These are phyloP conservation scores for Nitzschia sp. DNA, from an alignment of 108 stramenopile genomes.

Conservation along the genomic window DNA sequence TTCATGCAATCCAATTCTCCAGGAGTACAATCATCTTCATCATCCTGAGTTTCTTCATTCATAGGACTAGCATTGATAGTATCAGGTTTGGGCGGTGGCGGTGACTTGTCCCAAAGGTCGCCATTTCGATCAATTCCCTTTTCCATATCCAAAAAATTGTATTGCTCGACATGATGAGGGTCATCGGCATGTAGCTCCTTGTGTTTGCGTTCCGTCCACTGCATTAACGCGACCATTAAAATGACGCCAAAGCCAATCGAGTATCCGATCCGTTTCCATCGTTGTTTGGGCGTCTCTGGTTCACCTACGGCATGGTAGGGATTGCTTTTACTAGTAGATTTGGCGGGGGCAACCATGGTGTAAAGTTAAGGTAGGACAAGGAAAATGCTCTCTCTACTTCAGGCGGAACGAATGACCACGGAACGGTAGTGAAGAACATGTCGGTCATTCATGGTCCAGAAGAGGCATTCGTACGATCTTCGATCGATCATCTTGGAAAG, in stretches of 20 bases:
- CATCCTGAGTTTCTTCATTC: not conserved
- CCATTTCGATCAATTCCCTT: not conserved
- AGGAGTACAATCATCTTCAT: slow-evolving; percentile 2
- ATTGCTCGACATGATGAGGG: not conserved
- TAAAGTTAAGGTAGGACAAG: too few relatives aligned
- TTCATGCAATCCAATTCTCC: slow-evolving; percentile 1
- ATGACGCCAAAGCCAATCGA: slow-evolving; percentile 4
- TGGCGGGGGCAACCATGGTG: slow-evolving; percentile 11
- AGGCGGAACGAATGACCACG: too few relatives aligned
- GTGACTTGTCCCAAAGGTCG: not conserved
- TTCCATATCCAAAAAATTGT: not conserved
- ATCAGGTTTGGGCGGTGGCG: not conserved
- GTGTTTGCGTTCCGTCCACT: slow-evolving; percentile 3
- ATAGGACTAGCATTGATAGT: not conserved
- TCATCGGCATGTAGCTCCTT: not conserved
- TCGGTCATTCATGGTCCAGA: too few relatives aligned
- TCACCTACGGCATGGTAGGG: slow-evolving; percentile 3
- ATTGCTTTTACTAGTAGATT: not conserved
- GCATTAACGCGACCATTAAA: slow-evolving; percentile 9
- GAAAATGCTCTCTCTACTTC: too few relatives aligned
- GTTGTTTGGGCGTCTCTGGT: not conserved
- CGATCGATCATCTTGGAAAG: too few relatives aligned
- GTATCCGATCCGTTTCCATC: not conserved
- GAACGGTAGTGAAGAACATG: too few relatives aligned
- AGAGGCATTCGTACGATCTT: too few relatives aligned